Evolutionary conservation across 169 alveolate genomes (phyloP).

Genomic region (Plasmodium knowlesi): DNA sequence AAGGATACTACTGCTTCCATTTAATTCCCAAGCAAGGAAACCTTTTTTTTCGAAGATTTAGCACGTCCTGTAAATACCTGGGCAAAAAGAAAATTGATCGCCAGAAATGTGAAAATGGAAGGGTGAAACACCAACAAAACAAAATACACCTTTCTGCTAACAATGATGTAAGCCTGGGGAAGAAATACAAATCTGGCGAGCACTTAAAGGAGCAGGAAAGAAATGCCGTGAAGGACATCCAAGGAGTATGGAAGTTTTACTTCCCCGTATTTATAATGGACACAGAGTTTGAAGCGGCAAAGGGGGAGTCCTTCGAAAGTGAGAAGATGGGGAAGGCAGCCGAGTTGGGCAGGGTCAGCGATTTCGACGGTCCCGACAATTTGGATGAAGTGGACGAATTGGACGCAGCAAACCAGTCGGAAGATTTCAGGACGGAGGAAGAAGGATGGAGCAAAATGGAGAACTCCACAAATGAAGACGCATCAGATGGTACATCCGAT

Average conservation of each 20-base stretch:
- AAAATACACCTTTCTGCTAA: not conserved
- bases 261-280: conserved; percentile 66
- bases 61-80: not conserved
- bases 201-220: not conserved
- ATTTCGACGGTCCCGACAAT: not conserved
- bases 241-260: conserved; percentile 75
- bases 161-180: not conserved
- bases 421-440: not conserved
- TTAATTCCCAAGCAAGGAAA: conserved; percentile 7
- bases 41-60: not conserved
- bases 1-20: conserved; percentile 6
- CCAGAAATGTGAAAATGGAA: not conserved
- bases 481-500: no score
- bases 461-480: not conserved
- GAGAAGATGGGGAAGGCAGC: not conserved
- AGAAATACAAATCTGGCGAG: not conserved
- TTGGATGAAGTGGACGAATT: not conserved
- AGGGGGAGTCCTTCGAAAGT: conserved; percentile 1
- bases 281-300: conserved; percentile 49
- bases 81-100: conserved; percentile 1
- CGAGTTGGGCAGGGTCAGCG: conserved; percentile 4
- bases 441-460: not conserved
- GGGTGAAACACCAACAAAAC: not conserved
- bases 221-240: conserved; percentile 56
- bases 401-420: not conserved